These are phyloP conservation scores for Daldinia decipiens DNA, from an alignment of 495 filamentous ascomycete species.

Conservation along the genomic window DNA sequence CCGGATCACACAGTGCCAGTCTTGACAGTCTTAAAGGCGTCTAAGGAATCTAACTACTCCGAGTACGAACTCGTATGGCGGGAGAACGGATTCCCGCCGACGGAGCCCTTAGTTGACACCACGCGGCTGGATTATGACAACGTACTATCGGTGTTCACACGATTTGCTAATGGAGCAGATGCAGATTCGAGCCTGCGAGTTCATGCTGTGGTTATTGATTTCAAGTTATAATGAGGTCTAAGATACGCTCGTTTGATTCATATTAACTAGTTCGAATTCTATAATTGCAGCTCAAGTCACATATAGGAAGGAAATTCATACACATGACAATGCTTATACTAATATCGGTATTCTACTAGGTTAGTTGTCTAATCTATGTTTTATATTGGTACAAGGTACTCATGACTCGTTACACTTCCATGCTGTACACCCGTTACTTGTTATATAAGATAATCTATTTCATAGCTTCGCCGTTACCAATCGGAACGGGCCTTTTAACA, in stretches of 20 bases:
- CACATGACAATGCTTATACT: neutral
- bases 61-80: slow-evolving; percentile 51
- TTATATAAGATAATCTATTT: slow-evolving; percentile 21
- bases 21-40: slow-evolving; percentile 49
- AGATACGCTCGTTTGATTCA: neutral
- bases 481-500: neutral
- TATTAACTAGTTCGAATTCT: neutral
- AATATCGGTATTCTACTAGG: slow-evolving; percentile 15
- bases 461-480: slow-evolving; percentile 25
- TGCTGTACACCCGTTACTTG: slow-evolving; percentile 5
- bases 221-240: slow-evolving; percentile 40
- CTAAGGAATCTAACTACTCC: slow-evolving; percentile 41
- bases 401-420: slow-evolving; percentile 35
- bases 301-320: neutral
- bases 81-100: slow-evolving; percentile 43
- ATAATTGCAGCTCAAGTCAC: neutral
- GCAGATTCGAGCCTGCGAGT: slow-evolving; percentile 21
- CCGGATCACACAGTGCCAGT: slow-evolving; percentile 42
- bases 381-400: slow-evolving; percentile 35
- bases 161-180: slow-evolving; percentile 23
- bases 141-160: slow-evolving; percentile 52
- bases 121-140: slow-evolving; percentile 49
- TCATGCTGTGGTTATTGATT: slow-evolving; percentile 52
- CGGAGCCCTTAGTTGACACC: slow-evolving; percentile 54
- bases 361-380: slow-evolving; percentile 33